Conservation (phyloP, 1,284 basidiomycete species). For the Leccinum griseonigrum region DNA sequence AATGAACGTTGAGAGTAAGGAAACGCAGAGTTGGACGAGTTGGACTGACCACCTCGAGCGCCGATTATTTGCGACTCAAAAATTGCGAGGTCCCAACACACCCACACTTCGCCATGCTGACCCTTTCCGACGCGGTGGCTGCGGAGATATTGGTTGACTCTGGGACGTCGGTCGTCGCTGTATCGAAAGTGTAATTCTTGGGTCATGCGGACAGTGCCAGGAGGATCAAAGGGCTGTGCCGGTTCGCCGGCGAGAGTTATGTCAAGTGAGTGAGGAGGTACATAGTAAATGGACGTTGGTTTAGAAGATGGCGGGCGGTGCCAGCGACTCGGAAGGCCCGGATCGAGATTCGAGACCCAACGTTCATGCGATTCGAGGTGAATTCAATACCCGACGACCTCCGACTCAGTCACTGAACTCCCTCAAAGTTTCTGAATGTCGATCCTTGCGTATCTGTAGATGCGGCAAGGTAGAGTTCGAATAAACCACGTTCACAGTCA, state of each 20-base stretch:
- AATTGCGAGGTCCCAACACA: conserved; percentile 56
- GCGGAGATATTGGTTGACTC: conserved; percentile 82
- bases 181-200: conserved; percentile 41
- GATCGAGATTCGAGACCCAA: too few relatives aligned
- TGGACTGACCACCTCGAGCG: conserved; percentile 39
- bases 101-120: conserved; percentile 79
- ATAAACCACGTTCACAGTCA: too few relatives aligned
- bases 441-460: too few relatives aligned
- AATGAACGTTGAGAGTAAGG: conserved; percentile 9
- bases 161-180: conserved; percentile 40
- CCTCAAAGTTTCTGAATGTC: too few relatives aligned
- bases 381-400: too few relatives aligned
- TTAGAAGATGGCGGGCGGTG: too few relatives aligned
- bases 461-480: too few relatives aligned
- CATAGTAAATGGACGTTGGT: too few relatives aligned
- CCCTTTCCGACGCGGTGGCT: conserved; percentile 70
- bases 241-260: conserved; percentile 21
- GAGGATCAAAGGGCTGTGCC: conserved; percentile 41
- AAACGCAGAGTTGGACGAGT: conserved; percentile 4
- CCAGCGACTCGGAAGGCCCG: too few relatives aligned
- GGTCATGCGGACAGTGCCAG: conserved; percentile 60
- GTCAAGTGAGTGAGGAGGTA: conserved; percentile 10
- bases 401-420: too few relatives aligned
- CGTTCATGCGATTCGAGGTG: too few relatives aligned
- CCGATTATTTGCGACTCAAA: conserved; percentile 35